Conservation (phyloP, 148 eudicot genomes). For the Nyssa sinensis region DNA sequence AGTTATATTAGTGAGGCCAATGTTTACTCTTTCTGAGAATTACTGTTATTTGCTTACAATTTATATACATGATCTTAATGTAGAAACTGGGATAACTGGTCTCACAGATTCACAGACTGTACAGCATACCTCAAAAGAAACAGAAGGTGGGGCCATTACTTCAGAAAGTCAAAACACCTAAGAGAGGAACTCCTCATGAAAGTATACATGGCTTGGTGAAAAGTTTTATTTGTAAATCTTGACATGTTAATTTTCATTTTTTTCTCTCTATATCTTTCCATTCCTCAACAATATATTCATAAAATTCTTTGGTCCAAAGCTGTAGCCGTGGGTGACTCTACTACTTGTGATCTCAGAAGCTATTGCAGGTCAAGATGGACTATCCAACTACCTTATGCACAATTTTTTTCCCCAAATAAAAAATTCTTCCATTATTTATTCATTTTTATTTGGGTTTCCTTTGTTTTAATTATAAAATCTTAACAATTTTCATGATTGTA, state of each 20-base stretch:
- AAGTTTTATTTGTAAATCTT: conserved; percentile 12
- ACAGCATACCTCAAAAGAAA: conserved; percentile 30
- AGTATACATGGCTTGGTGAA: conserved; percentile 1
- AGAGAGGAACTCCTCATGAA: neutral
- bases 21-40: too few species aligned
- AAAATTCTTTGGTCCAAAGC: conserved; percentile 8
- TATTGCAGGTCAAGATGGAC: conserved; percentile 18
- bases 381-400: conserved; percentile 8
- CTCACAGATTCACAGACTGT: conserved; percentile 33
- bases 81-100: neutral
- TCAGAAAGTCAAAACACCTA: conserved; percentile 27
- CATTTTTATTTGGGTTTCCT: neutral
- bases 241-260: neutral
- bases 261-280: neutral
- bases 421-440: neutral
- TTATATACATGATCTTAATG: neutral
- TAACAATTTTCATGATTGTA: neutral
- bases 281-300: conserved; percentile 7
- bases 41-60: neutral
- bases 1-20: too few species aligned
- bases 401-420: neutral
- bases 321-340: too few species aligned
- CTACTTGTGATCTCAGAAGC: conserved; percentile 14
- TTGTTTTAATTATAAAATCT: neutral
- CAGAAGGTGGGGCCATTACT: conserved; percentile 18